Evolutionary conservation across 2,329 filamentous ascomycete genomes (phyloP).

Genomic region (Ampelomyces quisqualis): DNA sequence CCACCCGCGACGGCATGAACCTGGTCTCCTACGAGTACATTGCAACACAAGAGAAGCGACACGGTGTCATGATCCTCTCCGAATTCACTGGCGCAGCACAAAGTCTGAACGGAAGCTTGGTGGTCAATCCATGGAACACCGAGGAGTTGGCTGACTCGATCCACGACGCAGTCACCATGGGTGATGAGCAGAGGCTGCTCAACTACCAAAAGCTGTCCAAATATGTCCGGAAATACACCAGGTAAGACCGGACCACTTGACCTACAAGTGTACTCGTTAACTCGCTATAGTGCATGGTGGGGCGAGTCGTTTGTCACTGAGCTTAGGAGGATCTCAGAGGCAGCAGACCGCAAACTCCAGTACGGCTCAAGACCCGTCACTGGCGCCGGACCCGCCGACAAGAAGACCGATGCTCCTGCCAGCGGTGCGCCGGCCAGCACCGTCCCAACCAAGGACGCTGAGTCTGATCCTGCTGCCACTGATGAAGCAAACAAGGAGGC

Average conservation of each 20-base stretch:
- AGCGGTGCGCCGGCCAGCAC: background rate
- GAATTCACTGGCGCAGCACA: conserved; percentile 97
- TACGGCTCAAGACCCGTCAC: conserved; percentile 14
- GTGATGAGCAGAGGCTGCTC: conserved; percentile 76
- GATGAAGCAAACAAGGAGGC: conserved; percentile 9
- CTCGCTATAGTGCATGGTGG: conserved; percentile 76
- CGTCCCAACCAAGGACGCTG: conserved; percentile 14
- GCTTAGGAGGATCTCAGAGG: conserved; percentile 62
- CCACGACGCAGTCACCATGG: conserved; percentile 96
- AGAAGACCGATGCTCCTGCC: background rate
- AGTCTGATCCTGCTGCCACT: conserved; percentile 14
- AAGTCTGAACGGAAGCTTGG: conserved; percentile 86
- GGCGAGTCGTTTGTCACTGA: conserved; percentile 89
- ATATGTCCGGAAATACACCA: conserved; percentile 97
- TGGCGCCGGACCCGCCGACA: conserved; percentile 6
- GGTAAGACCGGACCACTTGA: conserved; percentile 43
- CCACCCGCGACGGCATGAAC: conserved; percentile 98
- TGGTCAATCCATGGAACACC: conserved; percentile 98
- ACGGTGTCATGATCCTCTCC: conserved; percentile 91
- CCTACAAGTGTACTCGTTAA: conserved; percentile 12
- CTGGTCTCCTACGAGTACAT: conserved; percentile 98
- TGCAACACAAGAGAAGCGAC: conserved; percentile 83
- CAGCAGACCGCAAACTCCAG: conserved; percentile 52
- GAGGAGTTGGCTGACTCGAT: conserved; percentile 92
- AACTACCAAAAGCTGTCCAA: conserved; percentile 92